phyloP scores from a whole-genome alignment of 306 rosid species.

The Ziziphus jujuba region DNA sequence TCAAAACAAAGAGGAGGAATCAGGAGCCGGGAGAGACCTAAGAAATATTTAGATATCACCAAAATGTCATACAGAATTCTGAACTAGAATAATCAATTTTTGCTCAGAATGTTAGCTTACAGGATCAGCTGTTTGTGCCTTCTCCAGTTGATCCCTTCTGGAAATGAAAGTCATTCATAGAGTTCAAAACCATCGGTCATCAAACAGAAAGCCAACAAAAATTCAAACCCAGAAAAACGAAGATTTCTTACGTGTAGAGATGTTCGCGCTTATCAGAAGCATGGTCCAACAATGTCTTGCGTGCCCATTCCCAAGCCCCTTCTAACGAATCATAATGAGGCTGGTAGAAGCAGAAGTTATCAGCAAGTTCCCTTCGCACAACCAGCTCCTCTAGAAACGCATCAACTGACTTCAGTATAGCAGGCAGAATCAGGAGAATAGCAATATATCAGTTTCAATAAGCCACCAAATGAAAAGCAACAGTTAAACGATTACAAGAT shows the following conservation, averaged over 20 bases:
- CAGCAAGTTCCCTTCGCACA: slow-evolving; percentile 88
- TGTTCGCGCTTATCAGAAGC: slow-evolving; percentile 75
- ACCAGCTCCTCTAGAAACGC: slow-evolving; percentile 84
- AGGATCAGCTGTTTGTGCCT: slow-evolving; percentile 81
- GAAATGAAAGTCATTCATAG: slow-evolving; percentile 15
- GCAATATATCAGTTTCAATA: slow-evolving; percentile 8
- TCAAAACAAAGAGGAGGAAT: slow-evolving; percentile 4
- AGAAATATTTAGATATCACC: slow-evolving; percentile 10
- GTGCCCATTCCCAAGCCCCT: slow-evolving; percentile 99
- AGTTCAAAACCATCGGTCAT: slow-evolving; percentile 18
- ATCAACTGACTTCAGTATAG: slow-evolving; percentile 66
- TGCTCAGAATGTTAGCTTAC: slow-evolving; percentile 42
- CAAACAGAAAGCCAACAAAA: slow-evolving; percentile 17
- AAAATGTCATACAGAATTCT: background rate
- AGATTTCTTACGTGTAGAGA: slow-evolving; percentile 62
- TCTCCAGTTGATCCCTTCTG: slow-evolving; percentile 91
- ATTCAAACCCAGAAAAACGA: slow-evolving; percentile 2
- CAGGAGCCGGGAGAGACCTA: background rate
- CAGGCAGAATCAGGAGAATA: slow-evolving; percentile 19
- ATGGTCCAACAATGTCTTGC: slow-evolving; percentile 78
- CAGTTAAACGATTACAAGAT: background rate
- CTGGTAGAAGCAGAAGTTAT: slow-evolving; percentile 87
- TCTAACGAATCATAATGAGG: slow-evolving; percentile 77
- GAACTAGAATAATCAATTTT: background rate
- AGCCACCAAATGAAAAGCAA: slow-evolving; percentile 10